Conservation (phyloP, 345 rosid genomes). For the Lepidium aucheri region DNA sequence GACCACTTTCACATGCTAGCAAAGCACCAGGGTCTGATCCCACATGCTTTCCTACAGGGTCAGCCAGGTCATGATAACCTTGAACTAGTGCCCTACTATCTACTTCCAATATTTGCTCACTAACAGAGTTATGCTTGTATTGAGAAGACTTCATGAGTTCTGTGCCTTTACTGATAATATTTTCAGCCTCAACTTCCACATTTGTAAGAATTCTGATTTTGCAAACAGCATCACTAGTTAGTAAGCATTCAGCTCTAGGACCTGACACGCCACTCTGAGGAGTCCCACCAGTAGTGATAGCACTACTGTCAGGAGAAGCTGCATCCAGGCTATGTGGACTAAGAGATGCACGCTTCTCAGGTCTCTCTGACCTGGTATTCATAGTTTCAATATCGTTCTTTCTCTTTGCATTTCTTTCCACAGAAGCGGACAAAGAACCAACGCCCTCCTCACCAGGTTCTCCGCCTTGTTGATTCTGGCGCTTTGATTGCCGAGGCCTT, state of each 20-base stretch:
- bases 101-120: constrained; percentile 16
- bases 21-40: constrained; percentile 13
- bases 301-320: constrained; percentile 32
- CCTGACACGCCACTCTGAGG: constrained; percentile 24
- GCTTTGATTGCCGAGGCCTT: constrained; percentile 39
- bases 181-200: constrained; percentile 22
- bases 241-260: constrained; percentile 16
- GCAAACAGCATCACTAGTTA: constrained; percentile 23
- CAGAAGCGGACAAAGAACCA: constrained; percentile 25
- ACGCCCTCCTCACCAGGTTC: constrained; percentile 31
- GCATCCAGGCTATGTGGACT: constrained; percentile 31
- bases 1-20: constrained; percentile 15
- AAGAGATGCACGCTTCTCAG: constrained; percentile 32
- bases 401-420: constrained; percentile 34
- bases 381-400: constrained; percentile 30
- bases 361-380: constrained; percentile 31
- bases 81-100: constrained; percentile 12
- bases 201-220: constrained; percentile 13
- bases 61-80: constrained; percentile 23
- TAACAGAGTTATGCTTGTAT: background rate
- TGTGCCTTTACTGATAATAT: background rate
- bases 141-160: constrained; percentile 9
- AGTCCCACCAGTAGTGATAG: constrained; percentile 23
- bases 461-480: constrained; percentile 30
- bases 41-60: constrained; percentile 25